Evolutionary conservation across 108 stramenopile genomes (phyloP).

Genomic region (Skeletonema tropicum): DNA sequence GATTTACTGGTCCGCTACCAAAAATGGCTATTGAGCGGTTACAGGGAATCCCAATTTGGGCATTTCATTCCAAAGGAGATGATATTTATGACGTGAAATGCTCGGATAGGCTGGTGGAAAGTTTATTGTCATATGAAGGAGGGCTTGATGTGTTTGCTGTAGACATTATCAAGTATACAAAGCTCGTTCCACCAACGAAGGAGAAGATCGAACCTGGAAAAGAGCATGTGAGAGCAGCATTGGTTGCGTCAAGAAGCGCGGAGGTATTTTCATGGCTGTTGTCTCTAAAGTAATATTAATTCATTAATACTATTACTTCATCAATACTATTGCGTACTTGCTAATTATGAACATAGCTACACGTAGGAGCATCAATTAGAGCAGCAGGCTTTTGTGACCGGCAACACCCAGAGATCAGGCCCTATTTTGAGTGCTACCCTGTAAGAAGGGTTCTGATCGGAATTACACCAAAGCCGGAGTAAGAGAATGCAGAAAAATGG

Average conservation of each 20-base stretch:
- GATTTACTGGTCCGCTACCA: slow-evolving; percentile 74
- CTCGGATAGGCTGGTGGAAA: slow-evolving; percentile 42
- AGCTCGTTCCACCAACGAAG: slow-evolving; percentile 21
- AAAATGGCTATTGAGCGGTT: slow-evolving; percentile 62
- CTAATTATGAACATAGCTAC: too few species aligned
- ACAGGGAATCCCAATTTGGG: slow-evolving; percentile 67
- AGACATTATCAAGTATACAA: slow-evolving; percentile 40
- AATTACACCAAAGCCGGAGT: too few species aligned
- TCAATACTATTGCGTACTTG: neutral
- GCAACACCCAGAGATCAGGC: too few species aligned
- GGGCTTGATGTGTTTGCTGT: slow-evolving; percentile 37
- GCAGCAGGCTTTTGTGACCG: too few species aligned
- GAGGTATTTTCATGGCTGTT: slow-evolving; percentile 45
- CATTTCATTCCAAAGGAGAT: slow-evolving; percentile 83
- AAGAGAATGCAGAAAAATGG: too few species aligned
- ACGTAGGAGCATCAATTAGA: too few species aligned
- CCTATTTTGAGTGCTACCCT: slow-evolving; percentile 3
- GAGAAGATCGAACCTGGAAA: slow-evolving; percentile 2
- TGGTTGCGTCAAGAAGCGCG: slow-evolving; percentile 30
- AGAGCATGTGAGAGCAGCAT: slow-evolving; percentile 42
- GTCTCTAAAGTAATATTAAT: slow-evolving; percentile 2
- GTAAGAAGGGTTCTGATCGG: too few species aligned
- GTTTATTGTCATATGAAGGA: slow-evolving; percentile 29
- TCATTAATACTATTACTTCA: neutral
- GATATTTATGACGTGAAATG: slow-evolving; percentile 48